A percentile compares a stretch with the other conserved stretches of the same genome.
Conservation (phyloP, 129 eudicot species). For the Chrysanthemum makinoi region DNA sequence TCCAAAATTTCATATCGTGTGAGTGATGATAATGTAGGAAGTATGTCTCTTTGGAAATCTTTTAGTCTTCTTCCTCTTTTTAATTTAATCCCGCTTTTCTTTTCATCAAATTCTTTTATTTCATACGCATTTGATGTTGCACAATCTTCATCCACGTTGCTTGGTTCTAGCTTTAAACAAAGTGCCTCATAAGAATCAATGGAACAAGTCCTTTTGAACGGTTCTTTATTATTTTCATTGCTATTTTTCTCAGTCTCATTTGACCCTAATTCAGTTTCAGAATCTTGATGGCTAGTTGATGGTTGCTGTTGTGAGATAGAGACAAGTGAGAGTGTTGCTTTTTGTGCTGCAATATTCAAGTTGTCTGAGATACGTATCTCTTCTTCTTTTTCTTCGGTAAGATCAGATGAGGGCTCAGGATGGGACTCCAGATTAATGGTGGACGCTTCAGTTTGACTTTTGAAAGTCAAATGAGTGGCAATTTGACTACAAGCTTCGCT, state of each 20-base stretch:
- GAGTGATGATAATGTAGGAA: conserved; percentile 60
- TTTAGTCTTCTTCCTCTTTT: conserved; percentile 78
- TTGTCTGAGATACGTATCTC: neutral
- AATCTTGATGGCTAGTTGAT: conserved; percentile 28
- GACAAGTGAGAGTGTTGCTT: conserved; percentile 60
- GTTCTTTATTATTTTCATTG: conserved; percentile 27
- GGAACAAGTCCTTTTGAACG: conserved; percentile 44
- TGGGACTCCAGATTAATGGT: conserved; percentile 40
- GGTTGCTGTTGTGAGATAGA: conserved; percentile 35
- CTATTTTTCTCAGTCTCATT: conserved; percentile 20
- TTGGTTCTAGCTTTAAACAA: conserved; percentile 49
- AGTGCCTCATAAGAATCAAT: conserved; percentile 60
- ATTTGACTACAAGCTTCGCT: conserved; percentile 22
- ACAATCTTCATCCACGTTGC: conserved; percentile 45
- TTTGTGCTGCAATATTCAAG: conserved; percentile 24
- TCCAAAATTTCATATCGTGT: conserved; percentile 65
- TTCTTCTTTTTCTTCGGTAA: conserved; percentile 26
- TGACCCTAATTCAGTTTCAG: conserved; percentile 17
- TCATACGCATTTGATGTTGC: conserved; percentile 52
- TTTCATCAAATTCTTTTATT: conserved; percentile 30
- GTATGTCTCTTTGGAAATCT: conserved; percentile 70
- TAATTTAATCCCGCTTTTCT: conserved; percentile 38
- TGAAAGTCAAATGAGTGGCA: conserved; percentile 4
- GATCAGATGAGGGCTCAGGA: conserved; percentile 37
- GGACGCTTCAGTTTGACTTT: conserved; percentile 21